Evolutionary conservation across 106 monocot genomes (phyloP).

Genomic region (Dendrobium nobile): DNA sequence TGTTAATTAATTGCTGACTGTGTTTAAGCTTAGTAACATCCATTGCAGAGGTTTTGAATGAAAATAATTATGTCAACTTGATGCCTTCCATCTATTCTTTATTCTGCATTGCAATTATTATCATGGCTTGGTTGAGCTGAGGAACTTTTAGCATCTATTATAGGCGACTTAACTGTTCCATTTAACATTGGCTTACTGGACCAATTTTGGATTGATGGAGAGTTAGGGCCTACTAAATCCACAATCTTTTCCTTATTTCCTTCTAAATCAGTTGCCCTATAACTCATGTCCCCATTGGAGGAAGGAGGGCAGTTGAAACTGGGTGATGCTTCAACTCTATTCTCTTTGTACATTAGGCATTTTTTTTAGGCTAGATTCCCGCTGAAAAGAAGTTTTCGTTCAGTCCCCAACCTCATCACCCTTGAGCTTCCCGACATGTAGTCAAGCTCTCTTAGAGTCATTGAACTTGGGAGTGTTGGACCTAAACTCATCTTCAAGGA

Average conservation of each 20-base stretch:
- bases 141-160: constrained; percentile 58
- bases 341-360: constrained; percentile 29
- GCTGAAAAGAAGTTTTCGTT: constrained; percentile 58
- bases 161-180: constrained; percentile 38
- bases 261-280: constrained; percentile 36
- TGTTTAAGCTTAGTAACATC: no score
- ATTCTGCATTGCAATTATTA: neutral
- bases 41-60: no score
- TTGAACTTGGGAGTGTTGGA: constrained; percentile 25
- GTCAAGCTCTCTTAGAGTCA: constrained; percentile 28
- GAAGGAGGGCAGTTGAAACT: constrained; percentile 54
- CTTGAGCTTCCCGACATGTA: constrained; percentile 35
- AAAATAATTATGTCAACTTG: no score
- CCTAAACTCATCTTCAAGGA: constrained; percentile 40
- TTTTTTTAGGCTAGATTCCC: constrained; percentile 50
- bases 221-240: constrained; percentile 40
- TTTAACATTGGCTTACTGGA: constrained; percentile 31
- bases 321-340: constrained; percentile 22
- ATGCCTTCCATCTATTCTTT: no score
- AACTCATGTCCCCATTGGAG: constrained; percentile 55
- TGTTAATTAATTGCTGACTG: no score
- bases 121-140: constrained; percentile 24
- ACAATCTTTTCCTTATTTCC: constrained; percentile 21
- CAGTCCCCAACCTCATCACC: constrained; percentile 30
- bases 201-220: constrained; percentile 41